Conservation (phyloP, 257 asterid genomes). For the Capsicum rhomboideum region DNA sequence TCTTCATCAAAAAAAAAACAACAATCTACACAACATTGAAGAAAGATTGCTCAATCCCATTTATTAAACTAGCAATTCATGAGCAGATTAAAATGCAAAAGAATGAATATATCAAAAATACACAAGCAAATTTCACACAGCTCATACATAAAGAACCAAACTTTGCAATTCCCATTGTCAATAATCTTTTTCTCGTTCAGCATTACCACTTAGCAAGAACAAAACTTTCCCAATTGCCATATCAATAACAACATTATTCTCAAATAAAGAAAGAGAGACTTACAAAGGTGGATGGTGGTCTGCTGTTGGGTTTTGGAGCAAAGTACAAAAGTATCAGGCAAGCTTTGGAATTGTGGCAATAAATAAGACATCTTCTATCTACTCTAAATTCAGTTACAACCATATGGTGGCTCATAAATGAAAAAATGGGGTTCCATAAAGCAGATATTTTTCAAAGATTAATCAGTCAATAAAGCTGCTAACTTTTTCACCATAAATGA, state of each 20-base stretch:
- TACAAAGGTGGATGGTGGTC: conserved; percentile 33
- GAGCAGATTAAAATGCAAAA: neutral
- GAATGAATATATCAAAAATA: neutral
- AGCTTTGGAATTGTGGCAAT: conserved; percentile 90
- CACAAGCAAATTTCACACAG: neutral
- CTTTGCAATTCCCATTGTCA: too few relatives aligned
- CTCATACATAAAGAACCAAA: neutral
- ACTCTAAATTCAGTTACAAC: conserved; percentile 9
- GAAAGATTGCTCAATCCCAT: neutral
- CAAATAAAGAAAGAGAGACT: conserved; percentile 6
- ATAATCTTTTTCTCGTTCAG: neutral
- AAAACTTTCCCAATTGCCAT: neutral
- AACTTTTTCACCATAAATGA: neutral
- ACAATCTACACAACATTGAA: too few relatives aligned
- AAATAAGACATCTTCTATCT: conserved; percentile 70
- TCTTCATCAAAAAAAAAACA: too few relatives aligned
- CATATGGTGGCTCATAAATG: conserved; percentile 5
- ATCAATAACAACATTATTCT: neutral
- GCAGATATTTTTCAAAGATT: neutral
- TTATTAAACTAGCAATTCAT: neutral
- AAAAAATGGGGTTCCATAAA: too few relatives aligned
- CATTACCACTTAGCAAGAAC: neutral
- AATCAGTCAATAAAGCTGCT: conserved; percentile 12
- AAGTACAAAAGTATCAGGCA: conserved; percentile 69
- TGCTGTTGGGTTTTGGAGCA: conserved; percentile 51